Conservation (phyloP, 192 early-diverging fungal species). For the Coemansia sp. region DNA sequence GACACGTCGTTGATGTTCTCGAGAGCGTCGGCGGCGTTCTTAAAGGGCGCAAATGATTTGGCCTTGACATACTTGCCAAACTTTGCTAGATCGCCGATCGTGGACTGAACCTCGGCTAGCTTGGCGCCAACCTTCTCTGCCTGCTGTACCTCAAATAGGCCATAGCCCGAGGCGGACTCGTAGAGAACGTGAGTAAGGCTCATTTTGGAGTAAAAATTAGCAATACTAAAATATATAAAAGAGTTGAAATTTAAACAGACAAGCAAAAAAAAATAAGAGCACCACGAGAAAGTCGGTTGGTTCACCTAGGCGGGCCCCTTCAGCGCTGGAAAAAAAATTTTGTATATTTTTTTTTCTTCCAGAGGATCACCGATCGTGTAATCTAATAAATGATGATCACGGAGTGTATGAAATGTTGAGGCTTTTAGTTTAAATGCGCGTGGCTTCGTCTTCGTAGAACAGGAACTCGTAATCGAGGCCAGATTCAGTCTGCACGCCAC, state of each 20-base stretch:
- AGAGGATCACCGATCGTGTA: not conserved
- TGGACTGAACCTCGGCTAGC: constrained; percentile 82
- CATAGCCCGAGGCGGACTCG: constrained; percentile 96
- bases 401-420: not conserved
- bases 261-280: constrained; percentile 2
- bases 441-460: constrained; percentile 42
- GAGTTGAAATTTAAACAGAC: not conserved
- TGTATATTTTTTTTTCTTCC: not conserved
- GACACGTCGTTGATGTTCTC: constrained; percentile 99
- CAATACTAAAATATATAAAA: constrained; percentile 5
- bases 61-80: constrained; percentile 91
- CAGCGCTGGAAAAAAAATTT: not conserved
- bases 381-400: not conserved
- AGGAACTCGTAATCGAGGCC: constrained; percentile 64
- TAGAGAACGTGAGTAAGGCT: constrained; percentile 67
- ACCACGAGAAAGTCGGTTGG: not conserved
- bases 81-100: constrained; percentile 80
- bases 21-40: constrained; percentile 93
- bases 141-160: constrained; percentile 91
- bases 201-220: constrained; percentile 6
- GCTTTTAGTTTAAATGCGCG: not conserved
- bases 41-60: constrained; percentile 97
- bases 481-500: constrained; percentile 53
- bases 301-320: not conserved
- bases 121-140: constrained; percentile 95